phyloP scores from a whole-genome alignment of 345 rosid species.

The Pistacia integerrima region DNA sequence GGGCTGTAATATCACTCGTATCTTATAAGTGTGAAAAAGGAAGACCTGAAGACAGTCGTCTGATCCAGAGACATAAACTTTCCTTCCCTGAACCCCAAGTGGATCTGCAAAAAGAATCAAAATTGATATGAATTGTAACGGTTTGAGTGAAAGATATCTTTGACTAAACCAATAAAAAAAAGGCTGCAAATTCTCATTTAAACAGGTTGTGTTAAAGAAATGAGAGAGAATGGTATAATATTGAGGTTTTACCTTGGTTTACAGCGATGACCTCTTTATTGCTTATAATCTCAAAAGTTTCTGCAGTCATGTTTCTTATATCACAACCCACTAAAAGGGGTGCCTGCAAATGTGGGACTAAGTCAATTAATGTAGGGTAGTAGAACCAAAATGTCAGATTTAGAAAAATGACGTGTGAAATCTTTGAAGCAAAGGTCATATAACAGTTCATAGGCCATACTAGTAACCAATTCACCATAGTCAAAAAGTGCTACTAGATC shows the following conservation, averaged over 20 bases:
- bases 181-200: not conserved
- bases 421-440: not conserved
- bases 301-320: constrained; percentile 80
- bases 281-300: constrained; percentile 72
- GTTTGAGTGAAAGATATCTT: not conserved
- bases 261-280: constrained; percentile 89
- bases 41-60: constrained; percentile 73
- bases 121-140: not conserved
- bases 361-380: not conserved
- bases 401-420: not conserved
- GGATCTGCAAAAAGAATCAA: constrained; percentile 58
- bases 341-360: constrained; percentile 54
- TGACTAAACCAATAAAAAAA: constrained; percentile 9
- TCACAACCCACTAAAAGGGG: constrained; percentile 97
- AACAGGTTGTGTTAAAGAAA: not conserved
- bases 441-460: not conserved
- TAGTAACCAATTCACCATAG: not conserved
- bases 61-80: constrained; percentile 55
- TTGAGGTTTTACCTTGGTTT: constrained; percentile 72
- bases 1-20: not conserved
- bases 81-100: constrained; percentile 98
- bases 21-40: constrained; percentile 5
- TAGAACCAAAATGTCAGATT: not conserved
- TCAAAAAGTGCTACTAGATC: not conserved
- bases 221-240: not conserved